Evolutionary conservation across 140 eudicot genomes (phyloP).

Genomic region (Ambrosia hybrid): DNA sequence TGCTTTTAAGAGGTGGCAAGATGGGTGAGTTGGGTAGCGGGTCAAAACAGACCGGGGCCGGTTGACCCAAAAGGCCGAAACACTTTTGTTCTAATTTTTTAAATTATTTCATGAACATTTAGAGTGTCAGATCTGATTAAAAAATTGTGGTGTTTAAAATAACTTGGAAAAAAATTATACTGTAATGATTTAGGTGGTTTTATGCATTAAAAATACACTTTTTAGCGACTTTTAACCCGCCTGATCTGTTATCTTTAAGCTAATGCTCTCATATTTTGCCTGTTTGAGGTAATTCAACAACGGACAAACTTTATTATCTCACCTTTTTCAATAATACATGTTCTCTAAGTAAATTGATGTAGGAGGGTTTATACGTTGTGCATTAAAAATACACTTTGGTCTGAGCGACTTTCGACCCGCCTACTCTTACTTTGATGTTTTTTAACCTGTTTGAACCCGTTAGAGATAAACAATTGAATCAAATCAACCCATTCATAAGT

Average conservation of each 20-base stretch:
- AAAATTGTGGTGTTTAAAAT: not conserved
- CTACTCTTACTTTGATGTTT: not conserved
- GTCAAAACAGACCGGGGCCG: not conserved
- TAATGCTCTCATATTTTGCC: too few species aligned
- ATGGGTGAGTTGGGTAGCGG: slow-evolving; percentile 7
- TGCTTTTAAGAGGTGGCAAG: slow-evolving; percentile 3
- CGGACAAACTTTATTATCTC: too few species aligned
- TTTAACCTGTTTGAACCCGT: not conserved
- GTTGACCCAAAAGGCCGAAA: slow-evolving; percentile 10
- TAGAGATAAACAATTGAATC: not conserved
- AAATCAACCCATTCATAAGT: not conserved
- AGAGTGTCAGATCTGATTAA: not conserved
- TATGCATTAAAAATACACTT: slow-evolving; percentile 7
- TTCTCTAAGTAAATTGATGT: not conserved
- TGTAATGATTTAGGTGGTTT: not conserved
- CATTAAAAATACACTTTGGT: slow-evolving; percentile 3
- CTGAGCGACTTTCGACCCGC: not conserved
- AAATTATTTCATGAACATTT: not conserved
- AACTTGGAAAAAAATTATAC: not conserved
- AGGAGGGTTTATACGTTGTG: not conserved
- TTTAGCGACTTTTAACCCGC: not conserved
- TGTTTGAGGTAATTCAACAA: too few species aligned
- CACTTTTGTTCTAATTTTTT: not conserved
- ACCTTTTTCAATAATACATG: too few species aligned
- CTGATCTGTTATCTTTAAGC: not conserved